phyloP scores from a whole-genome alignment of 306 rosid species.

The Hippophae tibetana region DNA sequence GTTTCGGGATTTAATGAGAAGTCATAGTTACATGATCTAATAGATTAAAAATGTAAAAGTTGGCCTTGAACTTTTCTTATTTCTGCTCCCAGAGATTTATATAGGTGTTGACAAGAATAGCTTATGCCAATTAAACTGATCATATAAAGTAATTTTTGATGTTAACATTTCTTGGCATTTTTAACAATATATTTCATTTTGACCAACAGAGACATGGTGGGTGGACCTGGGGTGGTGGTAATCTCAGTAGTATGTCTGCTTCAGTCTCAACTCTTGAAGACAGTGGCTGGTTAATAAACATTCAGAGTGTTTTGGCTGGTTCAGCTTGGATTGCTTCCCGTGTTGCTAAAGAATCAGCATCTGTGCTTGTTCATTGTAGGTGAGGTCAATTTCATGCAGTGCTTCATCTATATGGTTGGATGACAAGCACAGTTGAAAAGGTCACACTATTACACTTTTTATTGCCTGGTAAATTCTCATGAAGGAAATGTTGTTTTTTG shows the following conservation, averaged over 20 bases:
- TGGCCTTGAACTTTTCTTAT: too few relatives aligned
- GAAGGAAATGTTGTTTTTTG: slow-evolving; percentile 16
- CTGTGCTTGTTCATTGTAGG: slow-evolving; percentile 99
- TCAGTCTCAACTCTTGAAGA: slow-evolving; percentile 94
- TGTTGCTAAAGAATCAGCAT: slow-evolving; percentile 73
- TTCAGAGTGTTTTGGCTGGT: slow-evolving; percentile 90
- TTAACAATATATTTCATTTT: slow-evolving; percentile 12
- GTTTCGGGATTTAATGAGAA: too few relatives aligned
- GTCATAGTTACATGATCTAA: too few relatives aligned
- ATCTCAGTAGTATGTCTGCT: slow-evolving; percentile 96
- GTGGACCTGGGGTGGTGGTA: slow-evolving; percentile 98
- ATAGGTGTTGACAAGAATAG: too few relatives aligned
- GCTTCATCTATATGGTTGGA: too few relatives aligned
- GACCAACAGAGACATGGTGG: slow-evolving; percentile 85
- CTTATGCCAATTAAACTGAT: too few relatives aligned
- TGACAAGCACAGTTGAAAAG: too few relatives aligned
- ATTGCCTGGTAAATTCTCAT: slow-evolving; percentile 1
- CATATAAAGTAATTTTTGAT: too few relatives aligned
- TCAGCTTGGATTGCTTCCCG: slow-evolving; percentile 99
- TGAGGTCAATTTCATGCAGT: slow-evolving; percentile 12
- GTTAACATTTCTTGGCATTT: not conserved
- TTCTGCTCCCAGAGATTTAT: not conserved
- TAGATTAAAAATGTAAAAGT: too few relatives aligned
- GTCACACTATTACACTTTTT: too few relatives aligned
- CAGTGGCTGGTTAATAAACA: slow-evolving; percentile 88